Base-by-base conservation (phyloP, 148 eudicot species). In the Rhododendron simsii region DNA sequence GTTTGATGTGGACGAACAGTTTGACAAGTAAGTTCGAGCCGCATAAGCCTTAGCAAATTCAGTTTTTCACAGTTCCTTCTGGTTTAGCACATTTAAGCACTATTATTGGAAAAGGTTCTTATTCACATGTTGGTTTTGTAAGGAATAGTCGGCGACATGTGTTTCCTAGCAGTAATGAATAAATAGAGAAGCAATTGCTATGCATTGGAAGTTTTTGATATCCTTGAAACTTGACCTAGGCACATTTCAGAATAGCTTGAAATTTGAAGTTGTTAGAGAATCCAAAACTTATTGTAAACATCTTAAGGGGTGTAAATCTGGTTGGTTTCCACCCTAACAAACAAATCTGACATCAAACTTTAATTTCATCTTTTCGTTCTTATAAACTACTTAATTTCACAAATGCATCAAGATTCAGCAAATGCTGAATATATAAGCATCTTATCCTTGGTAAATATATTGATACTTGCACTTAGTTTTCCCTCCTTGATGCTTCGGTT, bases 1-100 rank as follows among this genome's bases (percentile, higher is more conserved):
- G 50, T 80, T 89, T 78, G 90, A 92, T 53, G 85, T 88, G 84
- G 88, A 89, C 82, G 88, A 87, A 80, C 87, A 87, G n/a, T 89
- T 84, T 87, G 98, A 93, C 80, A 93, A 90, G 99, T 96, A 90
- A 90, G 96, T 91, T 44, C 3, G 10, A 53, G 28, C 50, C 76
- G 71, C 33, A 39, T 18, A 47, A 23, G 30, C 83, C 83, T 82
- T 14, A 7, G 81, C 12, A 84, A 53, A 33, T 84, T 78, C 79
- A 57, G 9, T 74, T 48, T 84, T 78, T 13, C 57, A 39, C 55
- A n/a, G 37, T 76, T 84, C 59, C 2, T 45, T 21, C 55, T 33
- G 80, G 28, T 7, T 74, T 75, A 26, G 35, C 81, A 71, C 76
- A 77, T 20, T 33, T 61, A 44, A 78, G 63, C 65, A 85, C 26